Evolutionary conservation across 176 grass and related monocot species (phyloP).

Genomic region (Phyllostachys edulis): DNA sequence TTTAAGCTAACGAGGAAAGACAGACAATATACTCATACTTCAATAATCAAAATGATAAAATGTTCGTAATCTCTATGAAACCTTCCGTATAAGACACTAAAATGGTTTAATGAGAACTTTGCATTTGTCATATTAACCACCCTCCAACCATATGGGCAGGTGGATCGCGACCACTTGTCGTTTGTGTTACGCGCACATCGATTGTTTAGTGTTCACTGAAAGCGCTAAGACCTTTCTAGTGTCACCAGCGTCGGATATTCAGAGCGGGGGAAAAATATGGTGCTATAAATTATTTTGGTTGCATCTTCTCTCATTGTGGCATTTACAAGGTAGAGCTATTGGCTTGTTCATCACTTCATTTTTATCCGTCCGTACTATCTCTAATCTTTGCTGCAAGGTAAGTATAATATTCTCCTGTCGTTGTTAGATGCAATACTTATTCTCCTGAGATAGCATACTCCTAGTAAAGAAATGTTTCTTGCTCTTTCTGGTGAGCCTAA

Average conservation of each 20-base stretch:
- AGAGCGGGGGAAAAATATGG: not conserved
- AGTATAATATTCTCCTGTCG: constrained; percentile 6
- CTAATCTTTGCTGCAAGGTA: not conserved
- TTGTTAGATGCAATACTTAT: not conserved
- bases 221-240: constrained; percentile 6
- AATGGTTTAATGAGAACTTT: not conserved
- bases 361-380: not conserved
- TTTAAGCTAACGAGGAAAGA: no score
- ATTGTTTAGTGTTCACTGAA: not conserved
- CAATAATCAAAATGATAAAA: not conserved
- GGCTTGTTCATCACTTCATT: not conserved
- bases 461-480: constrained; percentile 12
- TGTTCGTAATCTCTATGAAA: constrained; percentile 18
- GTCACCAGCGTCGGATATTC: constrained; percentile 22
- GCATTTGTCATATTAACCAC: constrained; percentile 31
- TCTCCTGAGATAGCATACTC: not conserved
- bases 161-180: not conserved
- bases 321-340: constrained; percentile 34
- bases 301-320: not conserved
- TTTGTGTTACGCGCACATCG: not conserved
- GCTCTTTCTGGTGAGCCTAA: not conserved
- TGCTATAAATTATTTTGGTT: not conserved
- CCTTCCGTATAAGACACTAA: constrained; percentile 25
- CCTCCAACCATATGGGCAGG: constrained; percentile 22
- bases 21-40: no score